These are phyloP conservation scores for Geranium incanum DNA, from an alignment of 441 rosid genomes.

Conservation along the genomic window DNA sequence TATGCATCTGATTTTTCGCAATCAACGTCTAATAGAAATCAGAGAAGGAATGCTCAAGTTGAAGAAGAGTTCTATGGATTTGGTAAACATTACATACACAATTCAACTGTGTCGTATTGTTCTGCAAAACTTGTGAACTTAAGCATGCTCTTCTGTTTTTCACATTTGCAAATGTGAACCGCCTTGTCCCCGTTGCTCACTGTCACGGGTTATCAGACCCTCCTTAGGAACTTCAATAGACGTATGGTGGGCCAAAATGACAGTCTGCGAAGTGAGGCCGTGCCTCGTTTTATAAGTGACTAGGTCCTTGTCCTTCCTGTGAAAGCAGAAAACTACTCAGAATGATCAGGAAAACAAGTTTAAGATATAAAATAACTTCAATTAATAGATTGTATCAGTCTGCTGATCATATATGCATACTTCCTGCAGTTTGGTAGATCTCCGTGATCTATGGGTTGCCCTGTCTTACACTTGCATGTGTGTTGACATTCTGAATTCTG, in stretches of 20 bases:
- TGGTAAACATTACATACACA: conserved; percentile 38
- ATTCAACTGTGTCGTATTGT: background rate
- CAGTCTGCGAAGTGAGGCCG: background rate
- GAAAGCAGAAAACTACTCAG: background rate
- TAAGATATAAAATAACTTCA: too few species aligned
- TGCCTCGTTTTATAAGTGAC: background rate
- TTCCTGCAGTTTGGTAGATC: background rate
- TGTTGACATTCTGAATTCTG: background rate
- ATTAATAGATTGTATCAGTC: background rate
- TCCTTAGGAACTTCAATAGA: background rate
- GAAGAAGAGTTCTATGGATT: conserved; percentile 90
- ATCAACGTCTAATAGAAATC: conserved; percentile 40
- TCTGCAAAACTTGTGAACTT: background rate
- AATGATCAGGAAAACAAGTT: background rate
- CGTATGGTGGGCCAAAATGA: background rate
- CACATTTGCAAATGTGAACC: background rate
- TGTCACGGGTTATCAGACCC: background rate
- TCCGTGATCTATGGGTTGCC: conserved; percentile 5
- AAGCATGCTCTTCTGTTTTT: background rate
- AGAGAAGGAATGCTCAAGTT: conserved; percentile 27
- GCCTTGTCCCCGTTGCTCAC: background rate
- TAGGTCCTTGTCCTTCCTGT: background rate
- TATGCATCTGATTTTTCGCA: conserved; percentile 53
- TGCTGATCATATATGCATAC: background rate
- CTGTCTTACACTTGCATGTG: background rate